Percentiles rank a stretch among this genome's conserved stretches.
phyloP scores from a whole-genome alignment of 1,139 yeast species.

The Yamadazyma kanchanaburiensis region DNA sequence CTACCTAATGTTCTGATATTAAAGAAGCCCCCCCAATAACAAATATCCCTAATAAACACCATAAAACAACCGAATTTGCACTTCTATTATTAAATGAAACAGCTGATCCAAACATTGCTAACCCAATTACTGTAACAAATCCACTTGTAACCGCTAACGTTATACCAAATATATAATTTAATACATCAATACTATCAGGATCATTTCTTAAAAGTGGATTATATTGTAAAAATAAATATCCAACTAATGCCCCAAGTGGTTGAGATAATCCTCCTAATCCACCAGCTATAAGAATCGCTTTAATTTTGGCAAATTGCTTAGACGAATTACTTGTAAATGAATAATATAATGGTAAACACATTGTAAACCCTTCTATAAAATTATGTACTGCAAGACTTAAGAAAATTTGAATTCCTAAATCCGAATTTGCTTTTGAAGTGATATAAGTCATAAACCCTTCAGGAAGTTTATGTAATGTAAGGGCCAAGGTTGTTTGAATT shows the following conservation, averaged over 20 bases:
- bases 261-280: conserved; percentile 81
- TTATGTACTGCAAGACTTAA: conserved; percentile 84
- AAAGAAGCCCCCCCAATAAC: conserved; percentile 23
- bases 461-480: conserved; percentile 87
- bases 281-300: conserved; percentile 65
- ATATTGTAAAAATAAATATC: conserved; percentile 52
- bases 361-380: conserved; percentile 92
- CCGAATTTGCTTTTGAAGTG: conserved; percentile 70
- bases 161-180: conserved; percentile 54
- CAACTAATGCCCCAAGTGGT: conserved; percentile 83
- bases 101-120: conserved; percentile 84
- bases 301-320: conserved; percentile 39
- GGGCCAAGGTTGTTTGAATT: conserved; percentile 83
- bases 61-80: conserved; percentile 48
- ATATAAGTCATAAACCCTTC: conserved; percentile 91
- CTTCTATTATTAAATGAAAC: conserved; percentile 62
- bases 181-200: conserved; percentile 22
- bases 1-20: conserved; percentile 2
- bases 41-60: conserved; percentile 49
- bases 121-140: conserved; percentile 71
- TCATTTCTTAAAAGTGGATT: conserved; percentile 22
- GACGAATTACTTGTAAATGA: conserved; percentile 37
- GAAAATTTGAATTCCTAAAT: conserved; percentile 76
- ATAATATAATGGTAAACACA: conserved; percentile 85
- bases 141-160: conserved; percentile 79